These are phyloP conservation scores for Paraphaeosphaeria sporulosa DNA, from an alignment of 2,329 filamentous ascomycete genomes.

Conservation along the genomic window DNA sequence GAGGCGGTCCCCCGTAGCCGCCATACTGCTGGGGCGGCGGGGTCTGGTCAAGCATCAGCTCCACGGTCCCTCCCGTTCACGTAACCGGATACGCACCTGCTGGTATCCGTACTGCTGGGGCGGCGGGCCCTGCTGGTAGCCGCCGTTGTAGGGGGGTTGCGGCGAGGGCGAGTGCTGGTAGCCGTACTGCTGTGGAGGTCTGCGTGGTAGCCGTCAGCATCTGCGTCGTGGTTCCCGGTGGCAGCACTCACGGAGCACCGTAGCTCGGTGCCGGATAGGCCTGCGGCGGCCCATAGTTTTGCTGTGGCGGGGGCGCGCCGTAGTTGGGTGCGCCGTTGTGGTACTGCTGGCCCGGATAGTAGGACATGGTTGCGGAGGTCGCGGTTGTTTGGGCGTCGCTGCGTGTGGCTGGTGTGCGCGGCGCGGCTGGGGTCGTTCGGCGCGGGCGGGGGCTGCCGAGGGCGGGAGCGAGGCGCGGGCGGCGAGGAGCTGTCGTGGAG, in stretches of 20 bases:
- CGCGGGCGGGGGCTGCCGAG: constrained; percentile 18
- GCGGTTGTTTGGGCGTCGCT: background rate
- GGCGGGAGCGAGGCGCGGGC: constrained; percentile 6
- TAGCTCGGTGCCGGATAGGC: constrained; percentile 39
- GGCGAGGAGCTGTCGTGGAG: background rate
- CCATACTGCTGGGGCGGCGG: constrained; percentile 45
- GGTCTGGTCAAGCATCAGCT: constrained; percentile 35
- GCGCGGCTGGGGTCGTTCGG: background rate
- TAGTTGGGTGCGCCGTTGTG: constrained; percentile 49
- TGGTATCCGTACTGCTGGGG: constrained; percentile 55
- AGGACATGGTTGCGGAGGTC: constrained; percentile 48
- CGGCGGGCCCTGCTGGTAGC: constrained; percentile 50
- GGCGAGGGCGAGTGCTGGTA: constrained; percentile 47
- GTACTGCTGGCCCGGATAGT: constrained; percentile 53
- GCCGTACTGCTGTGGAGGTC: constrained; percentile 49
- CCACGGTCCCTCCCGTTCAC: background rate
- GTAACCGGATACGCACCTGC: constrained; percentile 40
- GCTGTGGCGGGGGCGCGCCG: constrained; percentile 51
- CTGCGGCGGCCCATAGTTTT: constrained; percentile 42
- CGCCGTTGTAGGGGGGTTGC: constrained; percentile 48
- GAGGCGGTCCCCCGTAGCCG: constrained; percentile 31
- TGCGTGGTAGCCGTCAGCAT: constrained; percentile 22
- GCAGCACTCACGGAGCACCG: constrained; percentile 37
- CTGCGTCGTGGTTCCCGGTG: background rate
- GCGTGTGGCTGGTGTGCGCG: constrained; percentile 10